These are phyloP conservation scores for Leishmania gerbilli DNA, from an alignment of 208 protist species.

Conservation along the genomic window DNA sequence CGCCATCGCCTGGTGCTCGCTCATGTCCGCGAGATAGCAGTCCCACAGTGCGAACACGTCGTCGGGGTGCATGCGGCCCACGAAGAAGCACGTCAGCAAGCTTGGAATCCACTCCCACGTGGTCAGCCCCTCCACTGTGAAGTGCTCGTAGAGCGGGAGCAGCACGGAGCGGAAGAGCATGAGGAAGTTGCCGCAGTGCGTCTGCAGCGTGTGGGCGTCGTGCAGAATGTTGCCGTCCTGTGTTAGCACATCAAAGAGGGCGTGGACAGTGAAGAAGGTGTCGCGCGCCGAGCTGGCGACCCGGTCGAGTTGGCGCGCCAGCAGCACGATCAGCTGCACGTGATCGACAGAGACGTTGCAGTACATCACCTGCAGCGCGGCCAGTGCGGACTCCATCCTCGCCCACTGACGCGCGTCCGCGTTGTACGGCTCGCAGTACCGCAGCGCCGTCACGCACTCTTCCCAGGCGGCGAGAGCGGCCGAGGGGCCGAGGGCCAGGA, in stretches of 20 bases:
- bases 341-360: constrained; percentile 54
- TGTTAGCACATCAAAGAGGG: constrained; percentile 53
- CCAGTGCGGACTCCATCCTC: constrained; percentile 49
- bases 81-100: constrained; percentile 69
- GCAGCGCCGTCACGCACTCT: constrained; percentile 24
- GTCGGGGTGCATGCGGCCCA: constrained; percentile 65
- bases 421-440: constrained; percentile 32
- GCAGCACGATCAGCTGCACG: constrained; percentile 46
- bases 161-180: constrained; percentile 77
- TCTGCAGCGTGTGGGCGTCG: constrained; percentile 54
- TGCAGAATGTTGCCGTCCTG: constrained; percentile 77
- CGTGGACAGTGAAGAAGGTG: constrained; percentile 64
- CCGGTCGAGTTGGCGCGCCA: constrained; percentile 61
- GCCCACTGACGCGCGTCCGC: constrained; percentile 32
- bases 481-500: neutral
- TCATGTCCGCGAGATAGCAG: constrained; percentile 68
- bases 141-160: constrained; percentile 78
- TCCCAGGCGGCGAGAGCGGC: constrained; percentile 34
- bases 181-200: constrained; percentile 76
- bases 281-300: constrained; percentile 55
- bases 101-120: constrained; percentile 78
- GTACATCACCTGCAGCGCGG: constrained; percentile 65
- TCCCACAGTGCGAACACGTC: constrained; percentile 85
- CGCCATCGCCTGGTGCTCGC: constrained; percentile 46
- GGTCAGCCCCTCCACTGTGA: constrained; percentile 63